phyloP scores from a whole-genome alignment of 441 rosid species.

The Melastoma candidum region DNA sequence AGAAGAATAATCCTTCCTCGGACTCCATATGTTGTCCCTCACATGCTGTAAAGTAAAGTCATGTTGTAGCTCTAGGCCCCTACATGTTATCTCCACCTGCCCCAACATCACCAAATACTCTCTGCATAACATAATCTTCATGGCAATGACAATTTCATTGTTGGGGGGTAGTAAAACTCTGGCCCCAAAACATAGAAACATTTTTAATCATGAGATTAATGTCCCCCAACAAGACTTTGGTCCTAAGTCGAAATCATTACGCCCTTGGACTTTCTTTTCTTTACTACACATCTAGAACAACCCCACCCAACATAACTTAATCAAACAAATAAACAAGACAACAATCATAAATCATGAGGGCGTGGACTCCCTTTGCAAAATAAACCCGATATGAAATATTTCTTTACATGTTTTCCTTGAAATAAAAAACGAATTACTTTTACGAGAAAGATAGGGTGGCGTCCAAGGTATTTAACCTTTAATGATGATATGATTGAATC shows the following conservation, averaged over 20 bases:
- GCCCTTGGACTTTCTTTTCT: slow-evolving; percentile 20
- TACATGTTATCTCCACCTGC: slow-evolving; percentile 90
- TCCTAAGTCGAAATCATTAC: slow-evolving; percentile 49
- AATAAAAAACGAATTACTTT: too few species aligned
- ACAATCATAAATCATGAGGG: too few species aligned
- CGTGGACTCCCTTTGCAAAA: too few species aligned
- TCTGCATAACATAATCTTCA: too few species aligned
- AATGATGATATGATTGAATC: too few species aligned
- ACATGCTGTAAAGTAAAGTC: slow-evolving; percentile 84
- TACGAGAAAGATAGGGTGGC: too few species aligned
- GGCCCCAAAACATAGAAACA: too few species aligned
- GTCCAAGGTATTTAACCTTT: too few species aligned
- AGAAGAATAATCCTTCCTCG: slow-evolving; percentile 58
- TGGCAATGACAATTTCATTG: too few species aligned
- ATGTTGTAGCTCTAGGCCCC: slow-evolving; percentile 73
- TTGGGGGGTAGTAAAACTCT: too few species aligned
- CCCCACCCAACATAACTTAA: background rate
- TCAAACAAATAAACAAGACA: background rate
- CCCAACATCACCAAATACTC: background rate
- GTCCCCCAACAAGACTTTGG: slow-evolving; percentile 29
- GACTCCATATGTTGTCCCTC: slow-evolving; percentile 76
- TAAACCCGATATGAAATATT: too few species aligned
- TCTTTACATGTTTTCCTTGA: too few species aligned
- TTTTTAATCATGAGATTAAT: slow-evolving; percentile 27
- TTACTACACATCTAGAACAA: slow-evolving; percentile 7